Conservation (phyloP, 1,284 basidiomycete species). For the Naganishia liquefaciens region DNA sequence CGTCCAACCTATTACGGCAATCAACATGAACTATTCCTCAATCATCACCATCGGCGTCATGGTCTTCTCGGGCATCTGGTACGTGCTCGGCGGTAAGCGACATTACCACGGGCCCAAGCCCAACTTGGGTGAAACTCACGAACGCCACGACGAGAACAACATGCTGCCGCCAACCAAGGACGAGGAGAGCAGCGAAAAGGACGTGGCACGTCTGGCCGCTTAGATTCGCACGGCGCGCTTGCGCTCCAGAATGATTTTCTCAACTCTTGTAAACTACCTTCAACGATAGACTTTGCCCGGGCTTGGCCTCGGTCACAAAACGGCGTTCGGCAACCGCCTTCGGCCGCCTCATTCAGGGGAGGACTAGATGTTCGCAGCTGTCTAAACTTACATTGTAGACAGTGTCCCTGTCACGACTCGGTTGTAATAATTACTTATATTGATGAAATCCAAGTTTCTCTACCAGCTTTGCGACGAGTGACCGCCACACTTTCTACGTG, state of each 20-base stretch:
- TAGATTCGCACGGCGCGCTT: neutral
- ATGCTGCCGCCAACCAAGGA: conserved; percentile 18
- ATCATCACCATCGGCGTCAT: conserved; percentile 54
- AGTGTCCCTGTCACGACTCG: conserved; percentile 17
- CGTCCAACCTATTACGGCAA: conserved; percentile 33
- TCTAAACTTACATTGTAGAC: conserved; percentile 15
- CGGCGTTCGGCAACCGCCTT: neutral
- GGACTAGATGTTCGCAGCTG: neutral
- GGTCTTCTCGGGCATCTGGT: conserved; percentile 54
- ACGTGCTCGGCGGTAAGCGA: conserved; percentile 51
- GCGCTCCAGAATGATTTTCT: neutral
- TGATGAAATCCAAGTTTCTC: neutral
- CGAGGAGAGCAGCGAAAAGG: conserved; percentile 23
- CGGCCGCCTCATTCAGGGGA: neutral
- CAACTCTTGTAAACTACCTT: conserved; percentile 18
- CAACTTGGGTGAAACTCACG: conserved; percentile 32
- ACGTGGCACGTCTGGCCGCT: neutral
- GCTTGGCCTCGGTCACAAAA: neutral
- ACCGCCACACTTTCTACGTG: too few species aligned
- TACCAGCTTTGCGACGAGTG: too few species aligned
- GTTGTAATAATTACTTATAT: conserved; percentile 23
- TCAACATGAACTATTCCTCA: conserved; percentile 33
- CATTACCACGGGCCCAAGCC: conserved; percentile 54
- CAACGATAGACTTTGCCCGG: conserved; percentile 17
- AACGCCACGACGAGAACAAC: conserved; percentile 32